A percentile compares a stretch with the other conserved stretches of the same genome.
Conservation (phyloP, 169 alveolate genomes). For the Cardiosporidium cionae region DNA sequence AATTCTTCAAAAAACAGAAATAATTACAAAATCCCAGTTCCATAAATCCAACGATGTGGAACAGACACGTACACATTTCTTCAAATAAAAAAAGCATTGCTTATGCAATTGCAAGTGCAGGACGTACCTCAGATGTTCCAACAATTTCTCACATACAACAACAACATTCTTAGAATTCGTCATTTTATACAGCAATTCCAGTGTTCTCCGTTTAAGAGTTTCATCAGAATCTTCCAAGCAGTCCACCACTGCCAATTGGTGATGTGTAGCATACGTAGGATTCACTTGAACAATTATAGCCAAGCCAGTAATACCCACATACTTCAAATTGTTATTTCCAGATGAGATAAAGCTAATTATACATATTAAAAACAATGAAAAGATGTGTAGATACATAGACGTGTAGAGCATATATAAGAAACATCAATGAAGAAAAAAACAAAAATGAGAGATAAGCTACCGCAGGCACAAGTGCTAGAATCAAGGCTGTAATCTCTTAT, state of each 20-base stretch:
- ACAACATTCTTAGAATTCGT: conserved; percentile 85
- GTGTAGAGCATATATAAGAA: not conserved
- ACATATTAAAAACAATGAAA: not conserved
- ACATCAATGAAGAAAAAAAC: too few species aligned
- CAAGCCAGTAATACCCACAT: conserved; percentile 85
- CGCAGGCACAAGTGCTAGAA: conserved; percentile 45
- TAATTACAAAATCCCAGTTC: too few species aligned
- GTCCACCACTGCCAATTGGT: conserved; percentile 86
- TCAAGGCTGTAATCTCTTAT: too few species aligned
- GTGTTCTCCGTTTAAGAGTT: conserved; percentile 83
- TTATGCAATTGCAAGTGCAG: too few species aligned
- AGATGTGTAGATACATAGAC: not conserved
- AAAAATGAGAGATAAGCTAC: too few species aligned
- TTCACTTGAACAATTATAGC: conserved; percentile 58
- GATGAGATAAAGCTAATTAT: conserved; percentile 47
- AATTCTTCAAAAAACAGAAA: too few species aligned
- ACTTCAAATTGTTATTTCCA: conserved; percentile 82
- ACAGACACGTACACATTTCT: too few species aligned
- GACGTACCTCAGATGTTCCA: conserved; percentile 25
- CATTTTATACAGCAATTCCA: conserved; percentile 76
- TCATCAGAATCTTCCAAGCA: conserved; percentile 93
- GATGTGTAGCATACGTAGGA: conserved; percentile 81
- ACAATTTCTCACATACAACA: conserved; percentile 79
- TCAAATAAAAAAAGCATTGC: too few species aligned
- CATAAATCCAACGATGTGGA: too few species aligned